Conservation (phyloP, 2,329 filamentous ascomycete species). For the Apiospora pterosperma region DNA sequence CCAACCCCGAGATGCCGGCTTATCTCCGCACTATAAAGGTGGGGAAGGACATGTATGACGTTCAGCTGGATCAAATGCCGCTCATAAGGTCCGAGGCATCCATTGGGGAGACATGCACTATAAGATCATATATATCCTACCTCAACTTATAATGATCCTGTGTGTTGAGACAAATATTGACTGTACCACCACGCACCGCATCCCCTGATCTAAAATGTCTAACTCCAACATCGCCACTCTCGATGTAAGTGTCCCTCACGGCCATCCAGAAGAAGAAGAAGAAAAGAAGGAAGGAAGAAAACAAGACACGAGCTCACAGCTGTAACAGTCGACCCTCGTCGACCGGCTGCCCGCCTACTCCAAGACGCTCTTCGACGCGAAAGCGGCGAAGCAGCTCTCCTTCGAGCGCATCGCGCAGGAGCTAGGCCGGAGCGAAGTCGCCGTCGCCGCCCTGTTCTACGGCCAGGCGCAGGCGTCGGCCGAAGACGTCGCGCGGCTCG, state of each 20-base stretch:
- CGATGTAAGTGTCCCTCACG: neutral
- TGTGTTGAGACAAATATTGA: neutral
- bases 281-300: neutral
- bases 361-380: conserved; percentile 74
- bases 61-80: conserved; percentile 1
- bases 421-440: conserved; percentile 77
- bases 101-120: neutral
- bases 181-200: neutral
- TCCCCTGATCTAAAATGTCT: conserved; percentile 13
- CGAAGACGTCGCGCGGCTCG: conserved; percentile 65
- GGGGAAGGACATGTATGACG: conserved; percentile 6
- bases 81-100: neutral
- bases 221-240: conserved; percentile 8
- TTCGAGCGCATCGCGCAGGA: conserved; percentile 75
- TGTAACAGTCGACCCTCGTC: conserved; percentile 57
- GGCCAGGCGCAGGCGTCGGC: conserved; percentile 73
- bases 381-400: conserved; percentile 69
- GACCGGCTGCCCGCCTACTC: conserved; percentile 69
- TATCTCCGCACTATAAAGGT: conserved; percentile 21
- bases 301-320: neutral
- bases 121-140: neutral
- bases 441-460: conserved; percentile 86
- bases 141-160: neutral
- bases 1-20: conserved; percentile 23
- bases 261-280: neutral